phyloP scores from a whole-genome alignment of 179 eudicot genomes.

The Amaranthus tricolor region DNA sequence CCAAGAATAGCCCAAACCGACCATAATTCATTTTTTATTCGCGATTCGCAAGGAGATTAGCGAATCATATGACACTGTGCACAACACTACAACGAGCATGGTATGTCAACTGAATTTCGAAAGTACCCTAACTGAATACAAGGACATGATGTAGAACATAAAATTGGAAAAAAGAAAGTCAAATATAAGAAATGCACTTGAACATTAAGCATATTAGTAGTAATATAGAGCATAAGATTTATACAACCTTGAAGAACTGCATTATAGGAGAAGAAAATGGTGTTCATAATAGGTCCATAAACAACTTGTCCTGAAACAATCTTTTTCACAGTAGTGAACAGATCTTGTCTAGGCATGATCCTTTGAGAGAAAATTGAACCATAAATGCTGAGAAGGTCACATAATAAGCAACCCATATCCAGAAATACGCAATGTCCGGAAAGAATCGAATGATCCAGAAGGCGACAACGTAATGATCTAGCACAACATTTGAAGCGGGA shows the following conservation, averaged over 20 bases:
- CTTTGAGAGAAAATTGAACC: constrained; percentile 69
- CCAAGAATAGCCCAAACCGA: too few relatives aligned
- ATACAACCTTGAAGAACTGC: constrained; percentile 72
- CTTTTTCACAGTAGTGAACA: constrained; percentile 61
- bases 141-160: not conserved
- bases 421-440: constrained; percentile 66
- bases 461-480: constrained; percentile 54
- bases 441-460: constrained; percentile 42
- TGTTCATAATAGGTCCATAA: constrained; percentile 61
- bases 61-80: too few relatives aligned
- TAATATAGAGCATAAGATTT: not conserved
- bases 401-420: constrained; percentile 60
- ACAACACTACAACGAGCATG: not conserved
- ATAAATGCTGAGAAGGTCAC: constrained; percentile 74
- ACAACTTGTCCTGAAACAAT: constrained; percentile 55
- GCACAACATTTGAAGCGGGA: constrained; percentile 1
- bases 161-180: not conserved
- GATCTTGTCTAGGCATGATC: constrained; percentile 57
- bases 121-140: not conserved
- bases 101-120: not conserved
- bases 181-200: not conserved
- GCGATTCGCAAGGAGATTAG: too few relatives aligned
- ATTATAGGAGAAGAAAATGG: constrained; percentile 65
- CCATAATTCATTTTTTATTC: too few relatives aligned
- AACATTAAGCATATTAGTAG: not conserved